A percentile compares a stretch with the other conserved stretches of the same genome.
phyloP scores from a whole-genome alignment of 1,284 basidiomycete genomes.

The Ceratobasidium sp. region DNA sequence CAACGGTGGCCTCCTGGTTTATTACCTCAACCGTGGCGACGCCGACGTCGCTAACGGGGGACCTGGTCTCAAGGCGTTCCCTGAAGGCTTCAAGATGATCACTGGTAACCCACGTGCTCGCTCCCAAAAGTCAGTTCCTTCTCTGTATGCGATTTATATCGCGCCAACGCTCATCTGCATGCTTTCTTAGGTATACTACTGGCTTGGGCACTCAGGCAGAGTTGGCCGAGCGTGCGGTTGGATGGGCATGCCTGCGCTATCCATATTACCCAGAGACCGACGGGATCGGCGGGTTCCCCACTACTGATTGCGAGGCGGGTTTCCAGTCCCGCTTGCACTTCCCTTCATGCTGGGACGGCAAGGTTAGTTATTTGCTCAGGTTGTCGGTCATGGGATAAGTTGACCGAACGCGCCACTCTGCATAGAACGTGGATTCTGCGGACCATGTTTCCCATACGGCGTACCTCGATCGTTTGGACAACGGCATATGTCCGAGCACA shows the following conservation, averaged over 20 bases:
- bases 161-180: background rate
- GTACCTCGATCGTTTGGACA: conserved; percentile 59
- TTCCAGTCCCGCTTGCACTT: conserved; percentile 54
- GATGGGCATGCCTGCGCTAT: conserved; percentile 62
- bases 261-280: conserved; percentile 49
- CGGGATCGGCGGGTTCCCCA: conserved; percentile 57
- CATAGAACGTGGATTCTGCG: conserved; percentile 14
- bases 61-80: conserved; percentile 55
- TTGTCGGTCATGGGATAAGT: background rate
- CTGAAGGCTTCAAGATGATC: conserved; percentile 62
- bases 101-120: conserved; percentile 57
- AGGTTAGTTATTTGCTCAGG: conserved; percentile 51
- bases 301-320: conserved; percentile 61
- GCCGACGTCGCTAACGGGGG: conserved; percentile 6
- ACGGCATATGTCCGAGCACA: conserved; percentile 62
- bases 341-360: conserved; percentile 67
- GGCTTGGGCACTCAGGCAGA: conserved; percentile 50
- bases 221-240: conserved; percentile 60
- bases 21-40: conserved; percentile 38
- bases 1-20: conserved; percentile 45
- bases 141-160: background rate
- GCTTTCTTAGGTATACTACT: too few relatives aligned
- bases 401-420: background rate
- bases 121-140: conserved; percentile 3
- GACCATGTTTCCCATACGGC: conserved; percentile 59